Percentiles rank a stretch among this genome's conserved stretches.
phyloP scores from a whole-genome alignment of 192 early-diverging fungal genomes.

The Oehlia diaphana region DNA sequence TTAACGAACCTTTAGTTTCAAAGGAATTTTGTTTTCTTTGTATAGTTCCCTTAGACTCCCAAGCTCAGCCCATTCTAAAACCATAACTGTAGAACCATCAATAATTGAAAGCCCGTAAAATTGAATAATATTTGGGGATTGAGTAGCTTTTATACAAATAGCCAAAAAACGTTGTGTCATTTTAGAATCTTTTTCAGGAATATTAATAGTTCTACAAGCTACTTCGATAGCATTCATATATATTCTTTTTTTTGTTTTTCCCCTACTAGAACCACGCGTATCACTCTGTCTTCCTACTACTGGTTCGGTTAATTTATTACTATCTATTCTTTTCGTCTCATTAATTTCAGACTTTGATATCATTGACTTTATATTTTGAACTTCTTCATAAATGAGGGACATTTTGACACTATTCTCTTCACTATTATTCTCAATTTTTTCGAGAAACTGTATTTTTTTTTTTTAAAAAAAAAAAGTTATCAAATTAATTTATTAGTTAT shows the following conservation, averaged over 20 bases:
- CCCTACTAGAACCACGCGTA: not conserved
- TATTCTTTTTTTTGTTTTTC: not conserved
- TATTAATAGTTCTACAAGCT: not conserved
- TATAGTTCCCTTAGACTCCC: slow-evolving; percentile 15
- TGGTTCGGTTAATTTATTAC: not conserved
- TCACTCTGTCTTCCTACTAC: not conserved
- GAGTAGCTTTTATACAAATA: not conserved
- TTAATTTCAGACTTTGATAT: not conserved
- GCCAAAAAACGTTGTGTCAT: not conserved
- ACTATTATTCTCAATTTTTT: not conserved
- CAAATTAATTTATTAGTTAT: not conserved
- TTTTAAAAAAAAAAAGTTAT: not conserved
- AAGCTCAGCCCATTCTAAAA: slow-evolving; percentile 25
- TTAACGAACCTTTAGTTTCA: slow-evolving; percentile 3
- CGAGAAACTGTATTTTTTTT: not conserved
- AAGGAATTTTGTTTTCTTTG: not conserved
- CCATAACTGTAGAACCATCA: not conserved
- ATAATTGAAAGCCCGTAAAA: slow-evolving; percentile 13
- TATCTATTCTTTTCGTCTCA: not conserved
- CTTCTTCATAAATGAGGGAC: not conserved
- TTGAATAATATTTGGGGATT: slow-evolving; percentile 7
- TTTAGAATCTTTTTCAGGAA: not conserved
- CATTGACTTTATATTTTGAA: not conserved
- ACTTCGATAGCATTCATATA: slow-evolving; percentile 1
- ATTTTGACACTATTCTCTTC: not conserved